Evolutionary conservation across 2,329 filamentous ascomycete genomes (phyloP).

Genomic region (Venturia nashicola): DNA sequence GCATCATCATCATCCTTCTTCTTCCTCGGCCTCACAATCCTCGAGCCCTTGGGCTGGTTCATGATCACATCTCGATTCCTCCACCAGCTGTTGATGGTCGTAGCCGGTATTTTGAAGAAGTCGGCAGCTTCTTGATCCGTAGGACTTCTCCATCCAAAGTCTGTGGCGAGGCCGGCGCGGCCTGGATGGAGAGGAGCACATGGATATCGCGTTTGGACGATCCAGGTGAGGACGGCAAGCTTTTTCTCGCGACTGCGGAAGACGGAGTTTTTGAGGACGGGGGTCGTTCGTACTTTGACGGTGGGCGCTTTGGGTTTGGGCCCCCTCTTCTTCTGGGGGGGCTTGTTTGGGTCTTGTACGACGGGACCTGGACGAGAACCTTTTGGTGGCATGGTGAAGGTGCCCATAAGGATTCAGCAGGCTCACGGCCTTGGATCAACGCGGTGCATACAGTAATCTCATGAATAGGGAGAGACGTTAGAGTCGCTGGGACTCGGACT

Average conservation of each 20-base stretch:
- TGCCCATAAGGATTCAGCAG: neutral
- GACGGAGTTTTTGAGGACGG: constrained; percentile 2
- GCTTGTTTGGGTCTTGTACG: neutral
- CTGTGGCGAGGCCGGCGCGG: neutral
- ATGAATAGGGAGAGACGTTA: neutral
- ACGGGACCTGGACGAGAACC: neutral
- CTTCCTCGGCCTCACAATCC: neutral
- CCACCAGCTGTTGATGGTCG: constrained; percentile 1
- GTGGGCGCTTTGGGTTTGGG: neutral
- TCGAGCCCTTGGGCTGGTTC: constrained; percentile 1
- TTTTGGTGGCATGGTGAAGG: neutral
- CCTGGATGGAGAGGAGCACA: neutral
- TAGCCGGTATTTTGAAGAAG: constrained; percentile 1
- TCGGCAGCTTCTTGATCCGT: neutral
- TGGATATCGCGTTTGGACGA: neutral
- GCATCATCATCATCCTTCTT: neutral
- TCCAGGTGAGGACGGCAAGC: neutral
- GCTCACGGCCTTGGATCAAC: neutral
- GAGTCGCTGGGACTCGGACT: neutral
- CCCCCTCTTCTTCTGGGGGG: neutral
- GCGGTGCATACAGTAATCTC: neutral
- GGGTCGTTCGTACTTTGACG: neutral
- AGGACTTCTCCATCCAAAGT: neutral
- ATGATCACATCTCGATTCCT: constrained; percentile 1
- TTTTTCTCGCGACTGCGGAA: constrained; percentile 3